Evolutionary conservation across 129 eudicot genomes (phyloP), one percentile per base, ranked within the genome.

Genomic region (Artemisia argyi): DNA sequence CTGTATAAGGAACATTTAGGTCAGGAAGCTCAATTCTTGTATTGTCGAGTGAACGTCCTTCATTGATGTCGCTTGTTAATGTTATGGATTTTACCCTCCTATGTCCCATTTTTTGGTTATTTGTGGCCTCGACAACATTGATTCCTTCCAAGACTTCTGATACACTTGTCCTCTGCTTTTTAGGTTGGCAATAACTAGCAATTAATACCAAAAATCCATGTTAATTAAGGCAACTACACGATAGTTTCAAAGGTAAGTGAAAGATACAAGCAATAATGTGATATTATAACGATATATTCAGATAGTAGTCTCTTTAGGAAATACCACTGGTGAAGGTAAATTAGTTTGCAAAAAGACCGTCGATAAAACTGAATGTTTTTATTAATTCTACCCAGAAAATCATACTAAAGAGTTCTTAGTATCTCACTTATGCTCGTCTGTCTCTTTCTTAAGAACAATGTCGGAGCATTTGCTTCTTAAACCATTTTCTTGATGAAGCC

Each of bases 1-100:
- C 55, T 61, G 56, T 64, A 65, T 53, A 74, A 64, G 65, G 72
- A 65, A 74, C 42, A n/a, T 74, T 74, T 52, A 74, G 72, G 65
- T 74, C 72, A 52, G 78, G 78, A 64, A 74, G 63, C 72, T 74
- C 47, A 42, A 35, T 4, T 53, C 53, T 74, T 65, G 65, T 65
- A 1, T 53, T 74, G 46, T 74, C 42, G 65, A 74, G 24, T 12
- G 63, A 48, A 18, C 32, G 70, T 74, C 54, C 73, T 75, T 65
- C 66, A 55, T 52, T 55, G 30, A n/a, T 44, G 54, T 74, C 2
- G 47, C 19, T 65, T 75, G 14, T 66, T 65, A 30, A 39, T 26
- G 52, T 44, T 26, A 51, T 51, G 22, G 72, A 53, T 39, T 66
- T 74, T 32, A 64, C 71, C 54, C 78, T 64, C 13, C 56, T 65